Base-by-base conservation (phyloP, 2,329 filamentous ascomycete species). In the Trichoderma brevicompactum region DNA sequence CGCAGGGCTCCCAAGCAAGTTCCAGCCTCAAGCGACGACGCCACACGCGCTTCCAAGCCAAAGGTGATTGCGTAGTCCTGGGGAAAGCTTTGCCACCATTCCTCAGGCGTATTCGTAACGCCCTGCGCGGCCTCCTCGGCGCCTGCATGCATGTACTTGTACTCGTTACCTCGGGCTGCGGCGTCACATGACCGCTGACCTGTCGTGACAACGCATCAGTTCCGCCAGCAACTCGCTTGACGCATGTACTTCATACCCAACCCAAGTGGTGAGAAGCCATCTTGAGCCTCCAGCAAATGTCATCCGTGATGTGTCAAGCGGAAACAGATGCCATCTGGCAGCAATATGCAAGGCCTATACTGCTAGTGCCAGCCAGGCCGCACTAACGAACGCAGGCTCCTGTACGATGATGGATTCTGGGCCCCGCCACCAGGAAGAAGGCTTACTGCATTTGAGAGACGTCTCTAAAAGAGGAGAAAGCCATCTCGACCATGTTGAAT, bases 21-120 rank as follows among this genome's bases (percentile, higher is more conserved):
- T n/a, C 19, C 32, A 53, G 49, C 49, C 49, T 53, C 49, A 17
- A 15, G 34, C 36, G n/a, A 36, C 32, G 32, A 53, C 49, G 49
- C 49, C 49, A 53, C 36, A 32, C 23, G 23, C 23, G 23, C 7
- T 36, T 17, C 6, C 28, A 40, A 28, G 50, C 50, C 50, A 36
- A 46, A 38, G 17, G 17, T 41, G 68, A 63, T 69, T 69, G 67
- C 68, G 68, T 69, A 59, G 68, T 59, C 61, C 61, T 60, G 60
- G 38, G 8, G 8, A 44, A 46, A 56, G 64, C 52, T 65, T 69
- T 67, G 68, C 68, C 67, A 69, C 23, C 68, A 49, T 50, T 49
- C 53, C 32, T 41, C 36, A 15, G 60, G 52, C 61, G 50, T 55
- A 55, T 50, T 54, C 41, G 58, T 46, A 63, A 63, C 60, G 49